phyloP scores from a whole-genome alignment of 148 eudicot species.

The Rhododendron kiyosumense region DNA sequence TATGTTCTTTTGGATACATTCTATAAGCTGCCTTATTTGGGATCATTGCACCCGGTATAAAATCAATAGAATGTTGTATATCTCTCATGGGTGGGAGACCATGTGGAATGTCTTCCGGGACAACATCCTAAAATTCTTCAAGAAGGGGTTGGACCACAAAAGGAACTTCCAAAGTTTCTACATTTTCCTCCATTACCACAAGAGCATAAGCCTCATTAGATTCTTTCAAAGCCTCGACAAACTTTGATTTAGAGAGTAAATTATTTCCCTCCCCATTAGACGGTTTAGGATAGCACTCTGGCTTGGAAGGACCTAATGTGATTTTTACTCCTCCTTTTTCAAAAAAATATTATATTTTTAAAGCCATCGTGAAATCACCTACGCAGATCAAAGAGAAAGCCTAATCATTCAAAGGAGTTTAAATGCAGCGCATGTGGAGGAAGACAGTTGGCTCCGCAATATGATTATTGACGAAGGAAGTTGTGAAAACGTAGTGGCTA shows the following conservation, averaged over 20 bases:
- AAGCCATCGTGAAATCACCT: neutral
- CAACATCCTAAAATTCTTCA: neutral
- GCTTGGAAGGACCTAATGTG: neutral
- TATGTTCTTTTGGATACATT: neutral
- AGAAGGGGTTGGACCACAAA: neutral
- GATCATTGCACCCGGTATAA: neutral
- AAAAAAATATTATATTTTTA: neutral
- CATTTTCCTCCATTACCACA: neutral
- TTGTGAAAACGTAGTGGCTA: too few relatives aligned
- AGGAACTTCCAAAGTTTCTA: neutral
- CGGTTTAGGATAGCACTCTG: neutral
- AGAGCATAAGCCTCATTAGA: neutral
- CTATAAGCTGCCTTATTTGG: neutral
- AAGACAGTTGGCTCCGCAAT: too few relatives aligned
- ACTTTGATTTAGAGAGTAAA: neutral
- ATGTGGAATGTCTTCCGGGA: neutral
- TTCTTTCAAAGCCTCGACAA: neutral
- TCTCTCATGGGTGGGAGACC: neutral
- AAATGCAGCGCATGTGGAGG: too few relatives aligned
- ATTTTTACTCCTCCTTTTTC: neutral
- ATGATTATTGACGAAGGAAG: too few relatives aligned
- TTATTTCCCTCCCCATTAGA: neutral
- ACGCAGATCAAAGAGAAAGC: too few relatives aligned
- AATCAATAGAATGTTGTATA: neutral
- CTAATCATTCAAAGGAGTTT: too few relatives aligned